Percentiles rank a stretch among this genome's conserved stretches.
Conservation (phyloP, 805 yeast genomes). For the Yamadazyma scolyti region DNA sequence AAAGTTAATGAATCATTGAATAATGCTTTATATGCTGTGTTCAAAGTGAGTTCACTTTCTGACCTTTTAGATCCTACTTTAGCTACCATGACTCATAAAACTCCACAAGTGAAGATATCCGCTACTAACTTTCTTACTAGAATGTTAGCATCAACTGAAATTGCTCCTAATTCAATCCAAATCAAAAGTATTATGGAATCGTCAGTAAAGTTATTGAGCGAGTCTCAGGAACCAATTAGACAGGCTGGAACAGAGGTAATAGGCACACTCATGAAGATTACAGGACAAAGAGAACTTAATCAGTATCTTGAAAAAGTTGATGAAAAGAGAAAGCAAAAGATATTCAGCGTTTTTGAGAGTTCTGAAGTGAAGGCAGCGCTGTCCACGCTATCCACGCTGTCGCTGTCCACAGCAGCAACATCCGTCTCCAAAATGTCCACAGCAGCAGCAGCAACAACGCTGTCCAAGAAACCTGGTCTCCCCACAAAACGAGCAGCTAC, state of each 20-base stretch:
- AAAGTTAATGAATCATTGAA: conserved; percentile 77
- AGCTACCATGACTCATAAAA: conserved; percentile 64
- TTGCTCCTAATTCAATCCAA: conserved; percentile 50
- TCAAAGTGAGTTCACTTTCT: conserved; percentile 44
- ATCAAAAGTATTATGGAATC: conserved; percentile 53
- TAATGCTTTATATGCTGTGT: conserved; percentile 62
- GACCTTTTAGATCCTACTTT: conserved; percentile 61
- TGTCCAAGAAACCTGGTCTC: conserved; percentile 3
- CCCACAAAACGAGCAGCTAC: conserved; percentile 57
- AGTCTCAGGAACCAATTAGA: conserved; percentile 82
- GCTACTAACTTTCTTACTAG: conserved; percentile 61
- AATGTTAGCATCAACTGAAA: conserved; percentile 50
- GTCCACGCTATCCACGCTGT: too few relatives aligned
- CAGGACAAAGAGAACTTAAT: conserved; percentile 67
- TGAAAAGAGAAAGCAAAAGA: conserved; percentile 65
- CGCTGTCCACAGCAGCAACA: conserved; percentile 6
- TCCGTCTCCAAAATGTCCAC: conserved; percentile 12
- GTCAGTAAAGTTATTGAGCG: conserved; percentile 64
- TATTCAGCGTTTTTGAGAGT: conserved; percentile 52
- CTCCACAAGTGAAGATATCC: conserved; percentile 78
- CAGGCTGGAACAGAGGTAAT: conserved; percentile 71
- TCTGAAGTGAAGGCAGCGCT: conserved; percentile 51
- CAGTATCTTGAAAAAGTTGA: conserved; percentile 67
- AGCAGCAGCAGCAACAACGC: conserved; percentile 2
- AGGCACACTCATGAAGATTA: conserved; percentile 79